Conservation (phyloP, 805 yeast genomes). For the Wickerhamomyces silvicola region DNA sequence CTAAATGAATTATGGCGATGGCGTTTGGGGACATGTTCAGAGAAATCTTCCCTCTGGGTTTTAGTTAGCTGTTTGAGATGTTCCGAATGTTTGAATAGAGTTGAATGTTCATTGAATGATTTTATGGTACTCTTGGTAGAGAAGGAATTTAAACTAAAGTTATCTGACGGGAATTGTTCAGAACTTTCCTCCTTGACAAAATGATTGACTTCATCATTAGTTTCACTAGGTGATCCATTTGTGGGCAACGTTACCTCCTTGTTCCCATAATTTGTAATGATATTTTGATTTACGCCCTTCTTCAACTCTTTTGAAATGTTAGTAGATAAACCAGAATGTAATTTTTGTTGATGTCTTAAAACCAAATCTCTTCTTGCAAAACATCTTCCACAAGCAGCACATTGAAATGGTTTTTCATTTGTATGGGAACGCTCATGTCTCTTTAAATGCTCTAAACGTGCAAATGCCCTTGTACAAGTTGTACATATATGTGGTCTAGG, state of each 20-base stretch:
- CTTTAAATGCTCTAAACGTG: conserved; percentile 87
- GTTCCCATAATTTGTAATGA: conserved; percentile 32
- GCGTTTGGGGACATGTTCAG: conserved; percentile 15
- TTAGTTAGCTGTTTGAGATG: conserved; percentile 10
- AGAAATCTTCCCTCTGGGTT: background rate
- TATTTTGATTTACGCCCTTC: conserved; percentile 27
- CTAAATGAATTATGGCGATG: conserved; percentile 39
- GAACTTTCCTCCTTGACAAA: too few relatives aligned
- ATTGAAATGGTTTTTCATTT: conserved; percentile 91
- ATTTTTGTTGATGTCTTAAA: conserved; percentile 89
- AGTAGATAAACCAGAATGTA: conserved; percentile 53
- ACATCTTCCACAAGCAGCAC: conserved; percentile 94
- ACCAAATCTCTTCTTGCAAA: conserved; percentile 88
- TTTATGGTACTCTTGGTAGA: conserved; percentile 1
- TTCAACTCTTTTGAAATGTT: conserved; percentile 33
- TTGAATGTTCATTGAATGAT: conserved; percentile 15
- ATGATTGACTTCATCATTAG: conserved; percentile 5
- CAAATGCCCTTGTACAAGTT: conserved; percentile 92
- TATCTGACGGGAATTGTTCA: too few relatives aligned
- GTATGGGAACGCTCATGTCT: conserved; percentile 94
- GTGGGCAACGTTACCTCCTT: conserved; percentile 33
- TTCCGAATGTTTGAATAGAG: conserved; percentile 24
- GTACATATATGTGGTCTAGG: conserved; percentile 91
- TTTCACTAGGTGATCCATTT: conserved; percentile 3
- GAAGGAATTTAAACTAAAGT: too few relatives aligned